Evolutionary conservation across 108 stramenopile genomes (phyloP), one percentile per base, ranked within the genome.

Genomic region (Pseudonitzschia multiseries): DNA sequence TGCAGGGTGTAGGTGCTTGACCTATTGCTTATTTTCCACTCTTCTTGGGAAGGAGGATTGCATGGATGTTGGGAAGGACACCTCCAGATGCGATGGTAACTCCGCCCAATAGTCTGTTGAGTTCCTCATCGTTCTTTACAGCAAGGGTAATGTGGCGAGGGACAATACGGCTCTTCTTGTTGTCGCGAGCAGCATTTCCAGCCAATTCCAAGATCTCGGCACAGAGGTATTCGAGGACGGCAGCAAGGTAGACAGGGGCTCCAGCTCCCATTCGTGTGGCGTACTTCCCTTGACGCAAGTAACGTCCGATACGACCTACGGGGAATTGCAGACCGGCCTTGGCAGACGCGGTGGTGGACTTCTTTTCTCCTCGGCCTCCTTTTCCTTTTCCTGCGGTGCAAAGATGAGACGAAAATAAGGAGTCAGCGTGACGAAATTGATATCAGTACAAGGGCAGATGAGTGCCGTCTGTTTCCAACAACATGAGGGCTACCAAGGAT

Each of bases 321-420:
- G 97, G 97, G 85, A 98, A 98, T 84, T 98, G 97, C n/a, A 98
- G 84, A 51, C 97, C 97, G 26, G 97, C 96, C 87, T 96, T 97
- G 83, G 95, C 75, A 59, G 93, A 94, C 44, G 84, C 53, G 70
- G 83, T 86, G 67, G 84, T 89, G 65, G 89, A 84, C 81, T 94
- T 94, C 80, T 90, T 89, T 51, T 81, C 87, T 50, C 96, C 97
- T 72, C 96, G 93, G 33, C 96, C 79, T 86, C 54, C 54, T 24
- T 56, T 56, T 56, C 54, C 54, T 56, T 56, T 56, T 56, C 54
- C 54, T 56, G n/a, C 10, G 2, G 54, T 3, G 46, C 36, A 36
- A 6, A 36, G 36, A 5, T 2, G 36, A 36, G 36, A 5, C 4
- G 36, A 36, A 36, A 6, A 36, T 36, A 36, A 36, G 6, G 36